Evolutionary conservation across 2,329 filamentous ascomycete species (phyloP).

Genomic region (Fusarium protoensiforme): DNA sequence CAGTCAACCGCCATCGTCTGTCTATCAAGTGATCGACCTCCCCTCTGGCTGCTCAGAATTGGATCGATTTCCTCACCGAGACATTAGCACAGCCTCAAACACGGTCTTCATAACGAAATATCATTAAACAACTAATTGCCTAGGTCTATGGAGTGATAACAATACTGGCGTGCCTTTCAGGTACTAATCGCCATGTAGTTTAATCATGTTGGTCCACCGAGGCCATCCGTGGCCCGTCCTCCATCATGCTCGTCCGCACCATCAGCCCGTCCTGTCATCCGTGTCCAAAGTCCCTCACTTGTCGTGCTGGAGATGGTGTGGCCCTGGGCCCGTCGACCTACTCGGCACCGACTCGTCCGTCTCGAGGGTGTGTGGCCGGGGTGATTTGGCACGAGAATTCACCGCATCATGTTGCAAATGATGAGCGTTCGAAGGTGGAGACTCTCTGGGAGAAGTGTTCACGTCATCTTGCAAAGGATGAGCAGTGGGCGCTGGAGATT

Average conservation of each 20-base stretch:
- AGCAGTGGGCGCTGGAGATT: constrained; percentile 8
- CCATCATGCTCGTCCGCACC: background rate
- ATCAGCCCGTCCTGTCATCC: background rate
- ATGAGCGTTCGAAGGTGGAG: constrained; percentile 22
- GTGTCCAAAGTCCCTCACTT: constrained; percentile 4
- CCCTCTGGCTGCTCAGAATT: background rate
- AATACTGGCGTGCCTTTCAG: constrained; percentile 27
- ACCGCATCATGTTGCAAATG: constrained; percentile 23
- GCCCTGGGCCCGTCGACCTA: background rate
- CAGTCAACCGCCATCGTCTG: background rate
- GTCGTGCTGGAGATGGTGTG: constrained; percentile 33
- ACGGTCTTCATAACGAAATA: constrained; percentile 4
- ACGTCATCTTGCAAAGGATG: constrained; percentile 29
- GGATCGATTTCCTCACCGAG: background rate
- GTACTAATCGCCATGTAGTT: constrained; percentile 10
- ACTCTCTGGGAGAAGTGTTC: background rate
- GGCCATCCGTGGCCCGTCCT: background rate
- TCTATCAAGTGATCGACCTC: background rate
- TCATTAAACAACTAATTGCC: constrained; percentile 13
- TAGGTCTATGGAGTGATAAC: constrained; percentile 21
- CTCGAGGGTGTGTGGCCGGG: constrained; percentile 27
- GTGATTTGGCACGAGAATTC: background rate
- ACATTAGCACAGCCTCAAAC: background rate
- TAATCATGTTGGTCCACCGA: background rate
- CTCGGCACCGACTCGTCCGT: constrained; percentile 17